Percentiles rank a stretch among this genome's conserved stretches.
phyloP scores from a whole-genome alignment of 225 moss, liverwort and hornwort genomes.

The Bryoerythrophyllum caledonicum region DNA sequence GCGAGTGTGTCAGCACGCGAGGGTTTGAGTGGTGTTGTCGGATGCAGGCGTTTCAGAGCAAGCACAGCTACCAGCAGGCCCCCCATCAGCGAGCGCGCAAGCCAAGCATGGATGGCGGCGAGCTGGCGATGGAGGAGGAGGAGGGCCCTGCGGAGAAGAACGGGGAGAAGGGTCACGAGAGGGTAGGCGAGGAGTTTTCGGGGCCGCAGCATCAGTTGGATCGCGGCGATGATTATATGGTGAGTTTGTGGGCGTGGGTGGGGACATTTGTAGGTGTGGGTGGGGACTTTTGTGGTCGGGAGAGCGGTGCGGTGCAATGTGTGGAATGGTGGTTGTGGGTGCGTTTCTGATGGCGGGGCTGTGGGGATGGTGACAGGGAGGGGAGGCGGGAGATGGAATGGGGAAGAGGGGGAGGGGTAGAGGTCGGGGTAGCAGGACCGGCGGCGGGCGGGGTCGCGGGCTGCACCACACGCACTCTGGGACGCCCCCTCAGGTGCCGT shows the following conservation, averaged over 20 bases:
- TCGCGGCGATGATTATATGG: slow-evolving; percentile 32
- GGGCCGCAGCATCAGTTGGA: slow-evolving; percentile 38
- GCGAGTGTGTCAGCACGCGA: neutral
- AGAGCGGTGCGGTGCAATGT: neutral
- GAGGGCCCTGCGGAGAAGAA: slow-evolving; percentile 51
- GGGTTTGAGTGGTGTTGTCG: neutral
- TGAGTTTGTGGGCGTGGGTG: neutral
- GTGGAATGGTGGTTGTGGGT: neutral
- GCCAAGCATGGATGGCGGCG: slow-evolving; percentile 46
- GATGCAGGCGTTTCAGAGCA: slow-evolving; percentile 75
- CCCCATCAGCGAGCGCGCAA: slow-evolving; percentile 81
- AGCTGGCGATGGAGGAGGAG: slow-evolving; percentile 57
- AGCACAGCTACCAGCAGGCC: slow-evolving; percentile 90
- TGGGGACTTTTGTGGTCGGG: neutral
- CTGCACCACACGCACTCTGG: slow-evolving; percentile 75
- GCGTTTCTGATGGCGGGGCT: neutral
- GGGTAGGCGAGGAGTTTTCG: slow-evolving; percentile 55
- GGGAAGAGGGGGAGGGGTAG: slow-evolving; percentile 82
- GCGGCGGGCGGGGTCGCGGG: slow-evolving; percentile 72
- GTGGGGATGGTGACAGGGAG: slow-evolving; percentile 38
- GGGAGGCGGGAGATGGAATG: slow-evolving; percentile 55
- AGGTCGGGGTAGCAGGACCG: slow-evolving; percentile 72
- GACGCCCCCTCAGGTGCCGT: slow-evolving; percentile 71
- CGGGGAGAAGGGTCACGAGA: slow-evolving; percentile 51
- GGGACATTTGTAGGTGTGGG: neutral